Base-by-base conservation (phyloP, 2,329 filamentous ascomycete genomes). In the Lasiodiplodia gonubiensis region DNA sequence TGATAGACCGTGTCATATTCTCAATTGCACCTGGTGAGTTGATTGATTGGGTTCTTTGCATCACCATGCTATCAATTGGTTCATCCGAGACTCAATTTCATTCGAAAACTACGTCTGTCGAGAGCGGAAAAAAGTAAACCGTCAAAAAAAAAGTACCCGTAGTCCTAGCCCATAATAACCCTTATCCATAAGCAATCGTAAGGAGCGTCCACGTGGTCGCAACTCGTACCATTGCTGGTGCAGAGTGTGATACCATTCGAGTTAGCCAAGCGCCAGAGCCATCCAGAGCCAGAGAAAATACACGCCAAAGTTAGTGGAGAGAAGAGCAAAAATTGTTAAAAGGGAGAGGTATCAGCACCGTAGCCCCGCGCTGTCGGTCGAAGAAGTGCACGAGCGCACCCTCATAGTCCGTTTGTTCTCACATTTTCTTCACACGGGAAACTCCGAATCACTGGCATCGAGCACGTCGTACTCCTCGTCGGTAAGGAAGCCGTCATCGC, bases 401-500 rank as follows among this genome's bases (percentile, higher is more conserved):
- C 23, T 21, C 59, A 48, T 30, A 37, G 5, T 23, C 46, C 35
- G 59, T 27, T 21, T 49, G 39, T 14, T 37, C 33, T 51, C 27
- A 49, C 37, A 23, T 30, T 30, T 23, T 37, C 12, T 63, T 63
- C 59, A 63, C 59, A 30, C 59, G 51, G 59, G 59, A 18, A 61
- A 67, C 18, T 67, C 65, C 54, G 54, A 92, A 72, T 98, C 94
- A 68, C 92, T 97, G 52, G 93, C 94, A 81, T 97, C 93, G 54
- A 98, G 88, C 71, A 98, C 94, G 75, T 99, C 95, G 78, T 98
- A 99, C 81, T 99, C 95, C 79, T 98, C 95, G 71, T 99, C 95
- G 0, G 95, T 98, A 84, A 97, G 82, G 84, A 97, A 97, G 14
- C 90, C 92, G 55, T 90, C 89, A n/a, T 88, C 87, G 42, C 83